Evolutionary conservation across 495 filamentous ascomycete species (phyloP), one percentile per base, ranked within the genome.

Genomic region (Daldinia caldariorum): DNA sequence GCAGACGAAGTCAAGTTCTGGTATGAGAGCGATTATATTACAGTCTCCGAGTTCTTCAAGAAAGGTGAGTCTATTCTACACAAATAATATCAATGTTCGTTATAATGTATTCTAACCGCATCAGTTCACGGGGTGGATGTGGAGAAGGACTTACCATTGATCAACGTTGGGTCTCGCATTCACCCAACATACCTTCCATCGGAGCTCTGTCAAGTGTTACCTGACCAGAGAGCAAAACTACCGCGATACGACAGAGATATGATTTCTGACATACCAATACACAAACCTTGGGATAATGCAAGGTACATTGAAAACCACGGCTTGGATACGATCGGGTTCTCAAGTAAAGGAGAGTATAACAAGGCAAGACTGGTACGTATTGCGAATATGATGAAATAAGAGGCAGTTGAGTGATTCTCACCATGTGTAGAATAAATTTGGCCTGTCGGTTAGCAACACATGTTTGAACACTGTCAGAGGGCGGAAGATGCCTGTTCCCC

Each of bases 131-230:
- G 31, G 0, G 20, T 13, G 26, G 56, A 0, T 13, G 49, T 59
- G 37, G 58, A 61, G 49, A 31, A 13, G 7, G 56, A 74, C 0
- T 62, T 82, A 9, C 89, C 89, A 0, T 84, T 92, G 1, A 74
- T 94, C 56, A 91, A 93, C 67, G 84, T 89, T 26, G 89, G 90
- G 13, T 87, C 77, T 13, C 74, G 47, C 3, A 77, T 83, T 0
- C 80, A 83, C 14, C 87, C 90, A 0, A 79, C 76, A 45, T 92
- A 89, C 67, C 69, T 92, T 22, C 89, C 90, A 0, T 72, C 83
- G 4, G 88, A 92, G 58, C 80, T 88, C 6, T 90, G 88, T 73
- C 50, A 58, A 2, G 85, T 92, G 6, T 57, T 85, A 18, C 80
- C 85, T 29, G 90, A 89, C 2, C 89, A 94, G 75, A 74, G 83